Percentiles rank a stretch among this genome's conserved stretches.
Conservation (phyloP, 805 yeast genomes). For the Wickerhamiella vanderwaltii region DNA sequence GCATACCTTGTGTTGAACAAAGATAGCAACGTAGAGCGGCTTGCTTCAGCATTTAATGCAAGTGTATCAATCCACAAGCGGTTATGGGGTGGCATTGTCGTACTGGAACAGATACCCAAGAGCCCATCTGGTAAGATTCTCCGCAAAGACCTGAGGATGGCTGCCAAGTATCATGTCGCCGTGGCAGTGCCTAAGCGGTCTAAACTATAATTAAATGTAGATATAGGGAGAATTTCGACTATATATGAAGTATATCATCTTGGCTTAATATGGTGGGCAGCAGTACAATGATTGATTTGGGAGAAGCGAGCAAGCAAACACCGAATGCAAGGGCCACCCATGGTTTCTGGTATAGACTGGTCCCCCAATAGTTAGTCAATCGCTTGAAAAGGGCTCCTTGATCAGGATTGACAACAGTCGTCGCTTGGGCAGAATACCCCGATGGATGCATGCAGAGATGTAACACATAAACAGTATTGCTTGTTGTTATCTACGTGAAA, state of each 20-base stretch:
- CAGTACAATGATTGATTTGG: background rate
- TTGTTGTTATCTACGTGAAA: no score
- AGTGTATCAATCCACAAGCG: slow-evolving; percentile 27
- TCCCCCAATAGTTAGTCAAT: no score
- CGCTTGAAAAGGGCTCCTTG: no score
- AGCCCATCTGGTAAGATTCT: slow-evolving; percentile 88
- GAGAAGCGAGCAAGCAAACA: background rate
- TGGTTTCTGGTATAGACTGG: no score
- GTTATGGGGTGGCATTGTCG: slow-evolving; percentile 37
- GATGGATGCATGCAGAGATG: no score
- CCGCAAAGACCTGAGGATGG: slow-evolving; percentile 74
- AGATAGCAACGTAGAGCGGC: slow-evolving; percentile 18
- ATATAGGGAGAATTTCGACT: background rate
- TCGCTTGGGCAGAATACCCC: no score
- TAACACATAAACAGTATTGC: no score
- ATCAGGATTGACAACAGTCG: no score
- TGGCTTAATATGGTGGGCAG: no score
- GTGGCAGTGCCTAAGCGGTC: slow-evolving; percentile 44
- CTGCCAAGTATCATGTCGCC: slow-evolving; percentile 16
- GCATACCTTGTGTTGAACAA: slow-evolving; percentile 24
- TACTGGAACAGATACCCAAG: slow-evolving; percentile 77
- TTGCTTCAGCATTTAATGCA: slow-evolving; percentile 24
- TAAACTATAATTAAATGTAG: slow-evolving; percentile 1
- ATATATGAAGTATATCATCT: no score
- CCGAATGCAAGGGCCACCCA: no score